Percentiles rank a stretch among this genome's conserved stretches.
Conservation (phyloP, 371 early-diverging fungal species). For the Rozella allomycis region DNA sequence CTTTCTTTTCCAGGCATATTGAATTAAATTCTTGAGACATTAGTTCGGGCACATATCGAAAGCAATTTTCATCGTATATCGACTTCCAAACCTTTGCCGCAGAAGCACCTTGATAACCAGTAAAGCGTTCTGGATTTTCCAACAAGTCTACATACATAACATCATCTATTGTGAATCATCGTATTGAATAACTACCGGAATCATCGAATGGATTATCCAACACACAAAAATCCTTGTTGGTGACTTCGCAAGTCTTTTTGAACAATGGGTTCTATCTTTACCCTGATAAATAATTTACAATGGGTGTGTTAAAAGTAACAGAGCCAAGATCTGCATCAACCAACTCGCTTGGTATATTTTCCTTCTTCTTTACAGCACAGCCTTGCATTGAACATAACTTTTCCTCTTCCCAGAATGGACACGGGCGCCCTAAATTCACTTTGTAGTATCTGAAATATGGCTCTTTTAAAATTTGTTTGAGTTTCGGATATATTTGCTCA, state of each 20-base stretch:
- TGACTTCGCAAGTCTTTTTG: conserved; percentile 33
- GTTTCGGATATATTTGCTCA: conserved; percentile 7
- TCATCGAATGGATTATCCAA: conserved; percentile 67
- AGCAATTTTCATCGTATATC: conserved; percentile 88
- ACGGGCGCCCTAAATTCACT: conserved; percentile 21
- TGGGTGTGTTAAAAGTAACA: conserved; percentile 17
- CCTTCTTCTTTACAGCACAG: conserved; percentile 61
- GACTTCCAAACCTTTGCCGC: conserved; percentile 76
- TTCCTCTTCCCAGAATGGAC: conserved; percentile 74
- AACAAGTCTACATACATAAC: conserved; percentile 67
- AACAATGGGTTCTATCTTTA: conserved; percentile 6
- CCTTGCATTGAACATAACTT: conserved; percentile 58
- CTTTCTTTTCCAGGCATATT: conserved; percentile 60
- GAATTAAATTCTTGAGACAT: no score
- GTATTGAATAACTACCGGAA: conserved; percentile 18
- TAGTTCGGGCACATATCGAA: no score
- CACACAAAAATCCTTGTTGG: conserved; percentile 64
- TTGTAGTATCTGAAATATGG: conserved; percentile 73
- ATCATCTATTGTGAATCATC: conserved; percentile 13
- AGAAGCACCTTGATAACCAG: conserved; percentile 77
- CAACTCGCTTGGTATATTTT: conserved; percentile 22
- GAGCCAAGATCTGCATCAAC: not conserved
- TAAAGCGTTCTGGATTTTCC: conserved; percentile 84
- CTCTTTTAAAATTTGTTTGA: conserved; percentile 49
- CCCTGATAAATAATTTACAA: not conserved